A percentile compares a stretch with the other conserved stretches of the same genome.
Conservation (phyloP, 2,329 filamentous ascomycete species). For the Fusarium sulawesiense region DNA sequence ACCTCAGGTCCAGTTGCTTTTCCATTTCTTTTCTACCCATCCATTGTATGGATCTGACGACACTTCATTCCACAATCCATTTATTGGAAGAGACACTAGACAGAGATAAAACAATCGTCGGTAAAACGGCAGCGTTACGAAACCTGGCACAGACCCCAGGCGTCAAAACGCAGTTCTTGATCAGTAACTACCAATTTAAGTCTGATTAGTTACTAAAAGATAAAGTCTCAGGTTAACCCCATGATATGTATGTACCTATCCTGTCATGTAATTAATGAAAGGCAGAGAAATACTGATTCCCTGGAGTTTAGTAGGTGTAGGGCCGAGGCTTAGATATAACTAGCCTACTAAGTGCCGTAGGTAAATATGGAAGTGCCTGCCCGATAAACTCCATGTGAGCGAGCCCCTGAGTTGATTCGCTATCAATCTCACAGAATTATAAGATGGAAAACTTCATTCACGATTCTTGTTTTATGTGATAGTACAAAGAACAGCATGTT, state of each 20-base stretch:
- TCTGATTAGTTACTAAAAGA: not conserved
- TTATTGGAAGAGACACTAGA: slow-evolving; percentile 9
- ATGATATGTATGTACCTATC: slow-evolving; percentile 5
- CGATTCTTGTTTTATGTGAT: not conserved
- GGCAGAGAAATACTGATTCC: not conserved
- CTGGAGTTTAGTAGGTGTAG: not conserved
- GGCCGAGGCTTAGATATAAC: slow-evolving; percentile 22
- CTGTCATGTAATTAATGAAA: not conserved
- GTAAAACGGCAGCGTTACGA: slow-evolving; percentile 19
- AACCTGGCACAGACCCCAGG: slow-evolving; percentile 20
- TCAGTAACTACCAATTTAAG: not conserved
- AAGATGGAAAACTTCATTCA: not conserved
- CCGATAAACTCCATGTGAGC: not conserved
- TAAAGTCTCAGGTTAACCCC: slow-evolving; percentile 3
- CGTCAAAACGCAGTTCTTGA: slow-evolving; percentile 17
- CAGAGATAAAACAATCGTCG: slow-evolving; percentile 21
- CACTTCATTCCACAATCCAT: slow-evolving; percentile 30
- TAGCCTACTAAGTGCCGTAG: not conserved
- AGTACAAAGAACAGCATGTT: not conserved
- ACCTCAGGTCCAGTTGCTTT: not conserved
- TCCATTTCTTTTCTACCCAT: not conserved
- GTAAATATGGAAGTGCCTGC: no score
- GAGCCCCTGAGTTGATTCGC: slow-evolving; percentile 34
- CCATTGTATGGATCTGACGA: slow-evolving; percentile 11
- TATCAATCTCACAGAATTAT: not conserved